Evolutionary conservation across 257 asterid genomes (phyloP).

Genomic region (Fraxinus americana): DNA sequence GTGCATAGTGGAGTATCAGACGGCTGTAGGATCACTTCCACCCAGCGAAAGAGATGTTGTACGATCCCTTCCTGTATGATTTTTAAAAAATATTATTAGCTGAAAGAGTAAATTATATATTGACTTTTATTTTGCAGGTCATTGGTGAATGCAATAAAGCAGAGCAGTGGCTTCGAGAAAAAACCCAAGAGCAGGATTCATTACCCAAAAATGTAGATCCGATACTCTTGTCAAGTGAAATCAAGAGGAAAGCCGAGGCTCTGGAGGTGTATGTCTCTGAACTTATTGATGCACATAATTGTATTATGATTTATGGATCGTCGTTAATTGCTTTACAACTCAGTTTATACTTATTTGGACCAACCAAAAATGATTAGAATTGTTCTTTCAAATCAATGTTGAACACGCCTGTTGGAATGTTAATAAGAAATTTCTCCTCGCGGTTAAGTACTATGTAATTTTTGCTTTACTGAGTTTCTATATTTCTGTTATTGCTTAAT

Average conservation of each 20-base stretch:
- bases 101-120: constrained; percentile 8
- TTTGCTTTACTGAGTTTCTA: constrained; percentile 6
- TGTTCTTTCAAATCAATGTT: background rate
- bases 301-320: constrained; percentile 15
- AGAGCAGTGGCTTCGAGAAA: constrained; percentile 84
- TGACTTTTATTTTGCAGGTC: constrained; percentile 52
- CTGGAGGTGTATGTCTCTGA: constrained; percentile 66
- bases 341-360: background rate
- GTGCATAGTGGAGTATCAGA: constrained; percentile 60
- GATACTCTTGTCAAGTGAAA: constrained; percentile 70
- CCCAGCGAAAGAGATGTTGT: constrained; percentile 72
- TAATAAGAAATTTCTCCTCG: background rate
- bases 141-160: constrained; percentile 71
- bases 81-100: background rate
- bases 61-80: constrained; percentile 30
- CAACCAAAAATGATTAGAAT: background rate
- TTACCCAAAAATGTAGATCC: constrained; percentile 85
- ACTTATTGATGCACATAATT: constrained; percentile 17
- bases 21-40: constrained; percentile 66
- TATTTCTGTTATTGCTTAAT: constrained; percentile 4
- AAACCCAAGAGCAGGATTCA: constrained; percentile 73
- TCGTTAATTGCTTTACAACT: constrained; percentile 1
- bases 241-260: constrained; percentile 61
- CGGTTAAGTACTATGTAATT: background rate
- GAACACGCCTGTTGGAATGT: background rate